phyloP scores from a whole-genome alignment of 306 rosid species.

The Pyrus pyrifolia region DNA sequence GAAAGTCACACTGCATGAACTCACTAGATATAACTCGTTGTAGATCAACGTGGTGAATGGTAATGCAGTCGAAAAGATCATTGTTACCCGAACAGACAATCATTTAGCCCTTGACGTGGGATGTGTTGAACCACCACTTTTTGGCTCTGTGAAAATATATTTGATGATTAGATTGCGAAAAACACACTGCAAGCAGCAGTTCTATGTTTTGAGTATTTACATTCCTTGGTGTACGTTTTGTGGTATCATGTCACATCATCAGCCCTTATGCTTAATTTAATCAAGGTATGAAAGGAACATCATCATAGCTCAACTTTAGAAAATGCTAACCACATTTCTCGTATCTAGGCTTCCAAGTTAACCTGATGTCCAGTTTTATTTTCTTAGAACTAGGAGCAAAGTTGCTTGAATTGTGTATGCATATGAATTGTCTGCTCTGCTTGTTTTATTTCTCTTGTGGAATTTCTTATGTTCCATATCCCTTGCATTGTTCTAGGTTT shows the following conservation, averaged over 20 bases:
- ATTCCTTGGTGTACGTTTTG: neutral
- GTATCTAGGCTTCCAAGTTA: neutral
- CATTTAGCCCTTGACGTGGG: neutral
- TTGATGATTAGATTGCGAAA: neutral
- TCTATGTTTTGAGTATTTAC: too few relatives aligned
- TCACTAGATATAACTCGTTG: neutral
- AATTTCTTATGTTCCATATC: neutral
- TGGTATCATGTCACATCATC: too few relatives aligned
- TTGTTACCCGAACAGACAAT: neutral
- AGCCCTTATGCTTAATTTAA: too few relatives aligned
- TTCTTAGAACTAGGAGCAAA: neutral
- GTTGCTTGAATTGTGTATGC: neutral
- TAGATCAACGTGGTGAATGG: neutral
- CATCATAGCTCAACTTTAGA: neutral
- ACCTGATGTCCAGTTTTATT: neutral
- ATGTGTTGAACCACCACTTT: neutral
- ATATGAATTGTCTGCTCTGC: neutral
- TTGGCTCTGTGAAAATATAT: neutral
- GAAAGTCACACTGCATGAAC: neutral
- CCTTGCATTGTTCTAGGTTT: neutral
- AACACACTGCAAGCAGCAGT: neutral
- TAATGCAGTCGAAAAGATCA: neutral
- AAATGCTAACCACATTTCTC: neutral
- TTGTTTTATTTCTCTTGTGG: neutral
- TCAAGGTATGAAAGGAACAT: neutral